These are phyloP conservation scores for Sicyos baderoa DNA, from an alignment of 306 rosid species.

Conservation along the genomic window DNA sequence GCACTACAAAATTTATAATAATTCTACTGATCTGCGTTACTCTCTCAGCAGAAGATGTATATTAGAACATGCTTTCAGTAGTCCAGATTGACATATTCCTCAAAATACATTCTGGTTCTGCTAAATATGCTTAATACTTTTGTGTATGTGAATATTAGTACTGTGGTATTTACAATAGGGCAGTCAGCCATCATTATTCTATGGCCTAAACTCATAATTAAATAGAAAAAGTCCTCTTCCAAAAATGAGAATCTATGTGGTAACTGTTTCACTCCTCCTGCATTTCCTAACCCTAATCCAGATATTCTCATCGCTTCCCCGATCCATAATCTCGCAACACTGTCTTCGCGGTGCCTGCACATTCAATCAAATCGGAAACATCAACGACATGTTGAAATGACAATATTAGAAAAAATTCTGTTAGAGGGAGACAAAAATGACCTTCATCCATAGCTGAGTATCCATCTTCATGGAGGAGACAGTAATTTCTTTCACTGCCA, in stretches of 20 bases:
- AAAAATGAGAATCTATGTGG: constrained; percentile 27
- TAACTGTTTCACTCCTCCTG: constrained; percentile 48
- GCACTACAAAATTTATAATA: too few relatives aligned
- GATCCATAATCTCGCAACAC: constrained; percentile 58
- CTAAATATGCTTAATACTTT: background rate
- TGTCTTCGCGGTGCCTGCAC: constrained; percentile 64
- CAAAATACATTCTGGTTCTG: background rate
- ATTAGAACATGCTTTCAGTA: background rate
- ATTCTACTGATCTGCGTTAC: background rate
- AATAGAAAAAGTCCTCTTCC: background rate
- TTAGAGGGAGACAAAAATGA: constrained; percentile 18
- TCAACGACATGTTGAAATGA: background rate
- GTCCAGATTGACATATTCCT: too few relatives aligned
- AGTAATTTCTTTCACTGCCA: constrained; percentile 33
- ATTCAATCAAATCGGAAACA: background rate
- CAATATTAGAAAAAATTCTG: background rate
- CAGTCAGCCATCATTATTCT: constrained; percentile 4
- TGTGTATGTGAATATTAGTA: too few relatives aligned
- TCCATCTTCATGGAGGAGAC: constrained; percentile 67
- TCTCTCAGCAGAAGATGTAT: background rate
- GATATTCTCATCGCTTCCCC: constrained; percentile 36
- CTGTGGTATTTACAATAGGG: constrained; percentile 1
- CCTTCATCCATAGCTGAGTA: constrained; percentile 51
- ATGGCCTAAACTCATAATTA: background rate
- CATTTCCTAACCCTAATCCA: constrained; percentile 65